Evolutionary conservation across 176 grass and related monocot species (phyloP), one percentile per base, ranked within the genome.

Genomic region (Aegilops tauschii): DNA sequence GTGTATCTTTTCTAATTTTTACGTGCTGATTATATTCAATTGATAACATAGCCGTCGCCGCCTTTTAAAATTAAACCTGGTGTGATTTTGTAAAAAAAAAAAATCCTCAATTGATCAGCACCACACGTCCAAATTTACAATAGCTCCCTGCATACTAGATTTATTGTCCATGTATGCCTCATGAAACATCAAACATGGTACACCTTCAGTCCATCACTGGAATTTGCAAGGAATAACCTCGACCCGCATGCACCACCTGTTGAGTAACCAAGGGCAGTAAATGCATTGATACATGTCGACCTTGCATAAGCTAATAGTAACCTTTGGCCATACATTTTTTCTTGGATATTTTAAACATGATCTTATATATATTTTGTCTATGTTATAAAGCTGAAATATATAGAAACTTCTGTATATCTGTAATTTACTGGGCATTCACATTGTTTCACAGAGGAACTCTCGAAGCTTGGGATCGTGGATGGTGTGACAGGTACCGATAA

Each of bases 401-500:
- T 80, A 84, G 29, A 72, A 70, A 56, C 37, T 82, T 87, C 29
- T 64, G 36, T 74, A 17, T 86, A 76, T 84, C 30, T 23, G 2
- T 62, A 45, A 86, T 35, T 83, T 83, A 82, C 20, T 65, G 45
- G 47, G n/a, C 66, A 61, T 82, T 76, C 84, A 39, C 82, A 69
- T 82, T 72, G 32, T 92, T 91, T 65, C 80, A 84, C 89, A 98
- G 96, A 92, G 82, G 96, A 98, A 90, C 90, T 98, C 32, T 50
- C 68, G 5, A 95, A 95, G 86, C 86, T 98, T 82, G 96, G 96
- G 25, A 89, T 98, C 49, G 79, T 83, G 37, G 90, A 98, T 86
- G 90, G 92, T 32, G 80, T 90, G 65, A 91, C 84, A 86, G 96
- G 96, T 98, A 94, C 32, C 45, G 4, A 92, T 90, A 76, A 83